Conservation (phyloP, 495 filamentous ascomycete genomes). For the Hypoxylon fragiforme region DNA sequence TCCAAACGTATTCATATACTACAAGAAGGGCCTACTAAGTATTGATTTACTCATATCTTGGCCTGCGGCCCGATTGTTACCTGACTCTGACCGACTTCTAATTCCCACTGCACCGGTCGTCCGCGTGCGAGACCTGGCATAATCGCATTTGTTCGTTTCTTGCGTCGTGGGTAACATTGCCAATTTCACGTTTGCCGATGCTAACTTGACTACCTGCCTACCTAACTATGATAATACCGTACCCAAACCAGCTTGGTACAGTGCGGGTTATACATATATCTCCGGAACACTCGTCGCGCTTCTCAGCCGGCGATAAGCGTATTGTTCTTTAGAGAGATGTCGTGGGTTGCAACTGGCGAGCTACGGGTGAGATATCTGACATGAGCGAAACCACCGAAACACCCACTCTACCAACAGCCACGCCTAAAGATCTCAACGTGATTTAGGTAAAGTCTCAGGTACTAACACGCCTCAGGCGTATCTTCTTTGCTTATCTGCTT, state of each 20-base stretch:
- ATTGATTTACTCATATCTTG: conserved; percentile 15
- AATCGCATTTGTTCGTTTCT: conserved; percentile 5
- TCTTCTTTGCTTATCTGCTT: background rate
- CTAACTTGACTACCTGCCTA: conserved; percentile 14
- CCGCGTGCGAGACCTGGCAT: conserved; percentile 9
- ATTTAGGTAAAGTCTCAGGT: conserved; percentile 15
- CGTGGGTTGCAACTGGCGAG: conserved; percentile 30
- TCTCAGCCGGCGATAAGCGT: conserved; percentile 27
- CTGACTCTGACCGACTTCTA: conserved; percentile 24
- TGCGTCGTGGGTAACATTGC: conserved; percentile 9
- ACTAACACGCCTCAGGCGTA: conserved; percentile 1
- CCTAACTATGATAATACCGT: too few relatives aligned
- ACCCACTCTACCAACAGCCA: background rate
- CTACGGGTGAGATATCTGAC: conserved; percentile 18
- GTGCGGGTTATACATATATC: conserved; percentile 11
- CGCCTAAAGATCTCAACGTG: conserved; percentile 19
- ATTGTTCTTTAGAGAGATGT: conserved; percentile 5
- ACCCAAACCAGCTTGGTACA: conserved; percentile 9
- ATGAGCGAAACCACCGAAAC: conserved; percentile 3
- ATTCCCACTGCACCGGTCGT: conserved; percentile 6
- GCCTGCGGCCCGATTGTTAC: conserved; percentile 30
- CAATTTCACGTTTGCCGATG: conserved; percentile 13
- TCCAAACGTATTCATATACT: conserved; percentile 2
- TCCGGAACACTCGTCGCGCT: background rate
- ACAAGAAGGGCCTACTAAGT: conserved; percentile 12